phyloP scores from a whole-genome alignment of 2,329 filamentous ascomycete genomes.

The Ophiostoma sp. region DNA sequence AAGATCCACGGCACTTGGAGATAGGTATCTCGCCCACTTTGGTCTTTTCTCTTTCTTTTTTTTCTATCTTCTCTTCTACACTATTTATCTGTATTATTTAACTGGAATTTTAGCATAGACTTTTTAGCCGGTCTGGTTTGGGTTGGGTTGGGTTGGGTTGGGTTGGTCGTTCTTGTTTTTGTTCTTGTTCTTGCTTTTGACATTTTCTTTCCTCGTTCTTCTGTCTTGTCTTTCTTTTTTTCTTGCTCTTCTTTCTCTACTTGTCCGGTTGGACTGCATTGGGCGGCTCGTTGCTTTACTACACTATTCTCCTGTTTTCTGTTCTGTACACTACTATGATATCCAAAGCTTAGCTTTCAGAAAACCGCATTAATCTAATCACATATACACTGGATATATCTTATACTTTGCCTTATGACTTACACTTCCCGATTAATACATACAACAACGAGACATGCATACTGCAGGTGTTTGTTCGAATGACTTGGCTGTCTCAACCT shows the following conservation, averaged over 20 bases:
- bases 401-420: background rate
- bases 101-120: background rate
- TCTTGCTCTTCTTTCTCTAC: background rate
- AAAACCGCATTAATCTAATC: constrained; percentile 8
- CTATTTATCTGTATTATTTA: constrained; percentile 17
- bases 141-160: background rate
- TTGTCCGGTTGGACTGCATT: background rate
- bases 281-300: background rate
- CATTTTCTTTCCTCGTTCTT: background rate
- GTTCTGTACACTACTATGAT: constrained; percentile 12
- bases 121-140: background rate
- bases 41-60: background rate
- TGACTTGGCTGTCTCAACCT: background rate
- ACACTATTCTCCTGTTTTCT: background rate
- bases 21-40: constrained; percentile 31
- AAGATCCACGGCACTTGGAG: constrained; percentile 52
- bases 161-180: background rate
- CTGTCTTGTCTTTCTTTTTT: background rate
- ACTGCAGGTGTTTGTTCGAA: background rate
- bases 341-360: constrained; percentile 7
- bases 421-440: background rate
- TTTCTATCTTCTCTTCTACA: constrained; percentile 11
- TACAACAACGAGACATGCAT: background rate
- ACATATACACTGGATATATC: background rate
- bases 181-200: background rate